Base-by-base conservation (phyloP, 331 rosid species). In the Cydonia oblonga region DNA sequence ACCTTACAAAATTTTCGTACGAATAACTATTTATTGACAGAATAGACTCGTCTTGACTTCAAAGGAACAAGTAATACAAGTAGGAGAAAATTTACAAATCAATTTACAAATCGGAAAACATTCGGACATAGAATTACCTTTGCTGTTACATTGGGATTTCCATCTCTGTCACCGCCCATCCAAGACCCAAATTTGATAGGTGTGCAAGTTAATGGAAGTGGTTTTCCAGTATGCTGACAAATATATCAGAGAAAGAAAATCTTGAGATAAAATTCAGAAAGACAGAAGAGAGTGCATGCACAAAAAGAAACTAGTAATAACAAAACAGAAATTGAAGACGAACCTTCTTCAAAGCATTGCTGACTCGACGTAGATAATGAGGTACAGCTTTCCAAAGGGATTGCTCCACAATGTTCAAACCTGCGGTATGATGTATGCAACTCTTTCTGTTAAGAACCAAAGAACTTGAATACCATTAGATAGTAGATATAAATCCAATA, bases 91-190 rank as follows among this genome's bases (percentile, higher is more conserved):
- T 54, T 70, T 54, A 57, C 56, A 11, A 22, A 40, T 38, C 40
- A 35, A 20, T 54, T 70, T 54, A 57, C 56, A 11, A 22, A 40
- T 38, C 40, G 8, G 16, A 13, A 51, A 66, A 24, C 33, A 15
- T 24, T 22, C 51, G 9, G 20, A 30, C 22, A 30, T 20, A 57
- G 73, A 75, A 29, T 22, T 75, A 92, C 98, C 92, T 90, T 88
- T 18, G 98, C 87, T n/a, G 98, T 92, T 52, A 92, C 98, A 61
- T 90, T 90, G 26, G 98, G 98, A 79, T 92, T 92, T 77, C 98
- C 98, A 86, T 92, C 98, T 84, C 98, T 86, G 75, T 90, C 98
- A 74, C 98, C 98, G 68, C 96, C 96, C 96, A 92, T 92, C 98
- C 98, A 90, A 74, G 98, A 88, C 68, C 98, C 98, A 82, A 92